Conservation (phyloP, 352 stramenopile genomes). For the Albugo candida region DNA sequence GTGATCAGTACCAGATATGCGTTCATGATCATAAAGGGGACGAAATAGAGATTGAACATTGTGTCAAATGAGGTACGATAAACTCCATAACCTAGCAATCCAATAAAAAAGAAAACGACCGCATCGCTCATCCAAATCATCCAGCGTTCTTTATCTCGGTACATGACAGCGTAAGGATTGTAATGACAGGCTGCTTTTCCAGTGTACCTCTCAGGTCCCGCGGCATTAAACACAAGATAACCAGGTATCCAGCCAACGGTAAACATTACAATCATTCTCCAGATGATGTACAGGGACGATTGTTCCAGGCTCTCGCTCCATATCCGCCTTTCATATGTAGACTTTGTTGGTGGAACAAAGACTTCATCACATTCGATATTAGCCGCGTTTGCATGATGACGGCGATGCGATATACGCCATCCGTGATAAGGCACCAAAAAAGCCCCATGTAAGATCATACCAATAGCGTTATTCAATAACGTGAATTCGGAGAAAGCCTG, state of each 20-base stretch:
- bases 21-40: conserved; percentile 93
- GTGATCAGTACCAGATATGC: conserved; percentile 95
- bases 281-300: conserved; percentile 86
- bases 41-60: conserved; percentile 88
- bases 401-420: conserved; percentile 91
- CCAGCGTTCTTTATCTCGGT: conserved; percentile 78
- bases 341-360: conserved; percentile 82
- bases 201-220: conserved; percentile 78
- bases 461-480: conserved; percentile 90
- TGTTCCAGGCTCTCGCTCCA: conserved; percentile 81
- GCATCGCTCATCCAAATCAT: conserved; percentile 86
- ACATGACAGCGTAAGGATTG: conserved; percentile 90
- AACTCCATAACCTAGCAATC: conserved; percentile 36
- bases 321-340: conserved; percentile 21
- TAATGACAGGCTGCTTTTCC: conserved; percentile 86
- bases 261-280: conserved; percentile 89
- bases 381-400: conserved; percentile 92
- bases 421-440: conserved; percentile 97
- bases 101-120: conserved; percentile 46
- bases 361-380: conserved; percentile 93
- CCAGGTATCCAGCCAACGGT: conserved; percentile 91
- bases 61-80: conserved; percentile 50
- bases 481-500: conserved; percentile 89
- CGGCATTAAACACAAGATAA: conserved; percentile 94
- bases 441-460: conserved; percentile 91